Conservation (phyloP, 192 early-diverging fungal species). For the Coemansia sp. region DNA sequence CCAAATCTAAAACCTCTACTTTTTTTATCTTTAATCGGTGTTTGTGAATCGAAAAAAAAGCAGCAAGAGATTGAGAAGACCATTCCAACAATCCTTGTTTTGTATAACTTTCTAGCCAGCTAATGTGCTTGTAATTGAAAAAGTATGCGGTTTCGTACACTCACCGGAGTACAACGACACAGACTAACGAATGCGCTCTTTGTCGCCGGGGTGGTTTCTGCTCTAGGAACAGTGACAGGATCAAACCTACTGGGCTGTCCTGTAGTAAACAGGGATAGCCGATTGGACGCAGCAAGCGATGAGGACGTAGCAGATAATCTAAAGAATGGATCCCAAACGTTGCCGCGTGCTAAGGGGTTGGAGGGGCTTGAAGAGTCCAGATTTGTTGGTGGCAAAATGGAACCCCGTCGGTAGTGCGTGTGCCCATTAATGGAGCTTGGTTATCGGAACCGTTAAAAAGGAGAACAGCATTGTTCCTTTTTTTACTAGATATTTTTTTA, state of each 20-base stretch:
- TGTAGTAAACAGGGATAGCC: constrained; percentile 40
- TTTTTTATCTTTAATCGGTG: no score
- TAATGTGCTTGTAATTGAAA: not conserved
- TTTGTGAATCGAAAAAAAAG: no score
- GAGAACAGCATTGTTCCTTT: not conserved
- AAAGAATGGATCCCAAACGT: not conserved
- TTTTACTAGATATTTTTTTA: not conserved
- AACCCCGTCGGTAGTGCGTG: constrained; percentile 3
- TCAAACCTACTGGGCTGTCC: constrained; percentile 51
- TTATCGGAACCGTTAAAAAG: not conserved
- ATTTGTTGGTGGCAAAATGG: constrained; percentile 26
- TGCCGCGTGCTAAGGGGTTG: constrained; percentile 2
- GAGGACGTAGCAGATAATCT: not conserved
- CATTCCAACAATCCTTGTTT: no score
- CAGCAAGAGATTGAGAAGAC: no score
- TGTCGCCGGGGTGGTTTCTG: constrained; percentile 41
- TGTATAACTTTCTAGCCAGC: no score
- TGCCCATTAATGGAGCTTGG: no score
- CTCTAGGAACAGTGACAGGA: constrained; percentile 48
- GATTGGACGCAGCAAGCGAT: constrained; percentile 23
- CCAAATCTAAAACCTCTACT: no score
- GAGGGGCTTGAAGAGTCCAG: constrained; percentile 16
- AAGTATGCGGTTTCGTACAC: constrained; percentile 46
- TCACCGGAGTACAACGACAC: constrained; percentile 51
- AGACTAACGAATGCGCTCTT: constrained; percentile 50